phyloP scores from a whole-genome alignment of 2,329 filamentous ascomycete genomes.

The Phaeophleospora eucalypticola region DNA sequence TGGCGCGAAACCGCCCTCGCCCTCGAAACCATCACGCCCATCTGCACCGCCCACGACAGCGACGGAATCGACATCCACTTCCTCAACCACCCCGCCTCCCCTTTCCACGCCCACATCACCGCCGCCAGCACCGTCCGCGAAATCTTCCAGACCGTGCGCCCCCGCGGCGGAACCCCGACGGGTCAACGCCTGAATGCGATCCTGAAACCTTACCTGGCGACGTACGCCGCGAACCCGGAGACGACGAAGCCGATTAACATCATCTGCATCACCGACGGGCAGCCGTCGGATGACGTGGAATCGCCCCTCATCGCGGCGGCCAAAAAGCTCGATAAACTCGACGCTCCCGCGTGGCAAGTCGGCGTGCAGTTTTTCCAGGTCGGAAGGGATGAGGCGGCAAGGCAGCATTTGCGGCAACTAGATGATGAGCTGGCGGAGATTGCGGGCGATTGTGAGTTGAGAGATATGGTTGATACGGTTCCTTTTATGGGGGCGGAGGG shows the following conservation, averaged over 20 bases:
- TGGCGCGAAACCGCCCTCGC: slow-evolving; percentile 73
- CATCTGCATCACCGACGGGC: slow-evolving; percentile 89
- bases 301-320: slow-evolving; percentile 64
- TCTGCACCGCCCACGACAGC: slow-evolving; percentile 72
- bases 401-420: slow-evolving; percentile 62
- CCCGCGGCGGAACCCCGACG: slow-evolving; percentile 67
- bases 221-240: slow-evolving; percentile 48
- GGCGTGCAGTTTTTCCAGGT: slow-evolving; percentile 97
- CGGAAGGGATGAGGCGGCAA: slow-evolving; percentile 65
- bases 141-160: slow-evolving; percentile 67
- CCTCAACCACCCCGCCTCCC: slow-evolving; percentile 63
- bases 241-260: slow-evolving; percentile 76
- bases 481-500: slow-evolving; percentile 59
- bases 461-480: slow-evolving; percentile 91
- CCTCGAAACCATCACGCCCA: slow-evolving; percentile 69
- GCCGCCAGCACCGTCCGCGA: slow-evolving; percentile 54
- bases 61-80: slow-evolving; percentile 93
- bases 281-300: slow-evolving; percentile 74
- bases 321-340: slow-evolving; percentile 62
- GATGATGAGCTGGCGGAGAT: slow-evolving; percentile 66
- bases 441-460: slow-evolving; percentile 51
- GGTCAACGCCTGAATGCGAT: slow-evolving; percentile 68
- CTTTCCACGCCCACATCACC: slow-evolving; percentile 63
- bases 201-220: slow-evolving; percentile 68
- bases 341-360: slow-evolving; percentile 74